phyloP scores from a whole-genome alignment of 129 eudicot species.

The Kitagawia praeruptora region DNA sequence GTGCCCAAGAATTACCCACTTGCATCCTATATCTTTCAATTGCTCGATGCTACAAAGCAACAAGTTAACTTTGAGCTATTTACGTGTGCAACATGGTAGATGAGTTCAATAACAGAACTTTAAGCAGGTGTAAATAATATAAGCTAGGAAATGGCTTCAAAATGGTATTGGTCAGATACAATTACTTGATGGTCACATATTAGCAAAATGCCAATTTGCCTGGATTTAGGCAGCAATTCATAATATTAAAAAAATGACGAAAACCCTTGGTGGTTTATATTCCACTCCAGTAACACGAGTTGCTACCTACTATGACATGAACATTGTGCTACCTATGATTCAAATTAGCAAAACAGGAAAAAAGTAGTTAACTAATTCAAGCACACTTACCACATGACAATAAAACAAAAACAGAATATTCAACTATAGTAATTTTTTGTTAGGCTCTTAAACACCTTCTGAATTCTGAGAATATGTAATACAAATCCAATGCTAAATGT shows the following conservation, averaged over 20 bases:
- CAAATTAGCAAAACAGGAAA: not conserved
- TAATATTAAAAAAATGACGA: not conserved
- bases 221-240: not conserved
- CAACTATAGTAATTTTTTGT: not conserved
- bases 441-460: not conserved
- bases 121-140: not conserved
- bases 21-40: constrained; percentile 86
- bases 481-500: not conserved
- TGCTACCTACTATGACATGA: not conserved
- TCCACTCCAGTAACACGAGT: not conserved
- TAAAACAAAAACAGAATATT: not conserved
- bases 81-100: not conserved
- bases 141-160: not conserved
- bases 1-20: constrained; percentile 97
- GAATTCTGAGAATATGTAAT: not conserved
- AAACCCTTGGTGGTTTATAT: not conserved
- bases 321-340: not conserved
- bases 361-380: not conserved
- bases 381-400: not conserved
- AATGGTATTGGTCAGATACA: not conserved
- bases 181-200: not conserved
- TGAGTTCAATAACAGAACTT: not conserved
- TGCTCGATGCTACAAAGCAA: constrained; percentile 72
- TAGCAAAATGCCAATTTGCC: not conserved
- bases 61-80: not conserved